Evolutionary conservation across 495 filamentous ascomycete genomes (phyloP), one percentile per base, ranked within the genome.

Genomic region (Cladorrhinum samala): DNA sequence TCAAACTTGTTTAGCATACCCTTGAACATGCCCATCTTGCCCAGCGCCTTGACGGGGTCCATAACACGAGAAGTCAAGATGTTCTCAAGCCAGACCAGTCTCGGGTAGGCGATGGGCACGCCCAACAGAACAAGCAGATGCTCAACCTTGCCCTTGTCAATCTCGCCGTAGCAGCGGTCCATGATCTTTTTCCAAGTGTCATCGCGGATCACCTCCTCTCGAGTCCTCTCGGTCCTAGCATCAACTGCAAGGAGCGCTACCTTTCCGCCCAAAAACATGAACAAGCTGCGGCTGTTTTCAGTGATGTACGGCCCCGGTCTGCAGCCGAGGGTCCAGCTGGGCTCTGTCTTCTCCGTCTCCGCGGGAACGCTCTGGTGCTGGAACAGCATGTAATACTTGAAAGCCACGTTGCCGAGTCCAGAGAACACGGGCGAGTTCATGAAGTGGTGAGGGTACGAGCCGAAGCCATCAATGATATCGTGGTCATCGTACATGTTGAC

Each of bases 301-400:
- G 81, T 81, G 69, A 98, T 96, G 68, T 96, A 97, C 13, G 94
- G 94, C 7, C 93, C 93, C 9, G 85, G 87, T 16, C 76, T 68
- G 25, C 77, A 73, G 20, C 93, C 93, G 14, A 96, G 73, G 23
- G 91, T 67, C 94, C 94, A 98, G 66, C 87, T 95, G 8, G 91
- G 90, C 66, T 98, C 93, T 14, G 88, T 79, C 51, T 80, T 71
- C 57, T 91, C 82, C 1, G 81, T 85, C 68, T 96, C 92, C 14
- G 85, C 81, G 0, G 79, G 75, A 18, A 92, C 74, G 59, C 84
- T 93, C 67, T 98, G 93, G 61, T 98, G 93, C 68, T 98, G 93
- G 72, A 97, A 98, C 6, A 98, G 77, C 82, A 98, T 83, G 62
- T 98, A 98, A 63, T 96, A 96, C 65, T 97, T 98, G 77, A 92